These are phyloP conservation scores for Miscanthus lutarioriparius DNA, from an alignment of 176 grass and related monocot species.

Conservation along the genomic window DNA sequence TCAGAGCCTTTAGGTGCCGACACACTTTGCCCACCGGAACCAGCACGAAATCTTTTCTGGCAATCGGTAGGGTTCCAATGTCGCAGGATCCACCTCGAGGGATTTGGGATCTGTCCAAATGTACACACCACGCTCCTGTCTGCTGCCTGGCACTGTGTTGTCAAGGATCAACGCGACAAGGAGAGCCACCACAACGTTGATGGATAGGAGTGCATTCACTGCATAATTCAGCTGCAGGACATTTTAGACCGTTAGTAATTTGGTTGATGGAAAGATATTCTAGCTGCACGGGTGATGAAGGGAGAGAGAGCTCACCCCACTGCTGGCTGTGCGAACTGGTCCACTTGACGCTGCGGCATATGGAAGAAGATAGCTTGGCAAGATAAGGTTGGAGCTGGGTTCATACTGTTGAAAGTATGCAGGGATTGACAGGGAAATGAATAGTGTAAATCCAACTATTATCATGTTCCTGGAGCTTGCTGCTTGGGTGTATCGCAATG, in stretches of 20 bases:
- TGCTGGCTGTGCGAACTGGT: conserved; percentile 65
- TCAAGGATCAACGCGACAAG: conserved; percentile 86
- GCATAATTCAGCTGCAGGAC: conserved; percentile 75
- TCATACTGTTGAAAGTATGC: conserved; percentile 93
- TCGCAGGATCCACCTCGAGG: conserved; percentile 63
- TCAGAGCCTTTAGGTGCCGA: conserved; percentile 45
- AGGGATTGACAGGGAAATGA: conserved; percentile 85
- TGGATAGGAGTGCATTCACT: conserved; percentile 81
- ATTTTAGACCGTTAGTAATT: background rate
- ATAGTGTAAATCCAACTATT: conserved; percentile 97
- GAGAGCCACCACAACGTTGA: conserved; percentile 88
- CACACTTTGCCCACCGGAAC: conserved; percentile 79
- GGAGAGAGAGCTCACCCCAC: conserved; percentile 46
- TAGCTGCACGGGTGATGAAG: background rate
- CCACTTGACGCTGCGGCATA: conserved; percentile 82
- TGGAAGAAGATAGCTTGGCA: conserved; percentile 89
- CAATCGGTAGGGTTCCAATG: conserved; percentile 74
- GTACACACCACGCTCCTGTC: conserved; percentile 90
- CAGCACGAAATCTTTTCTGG: conserved; percentile 76
- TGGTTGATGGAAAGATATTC: background rate
- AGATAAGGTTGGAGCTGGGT: conserved; percentile 72
- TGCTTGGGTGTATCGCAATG: conserved; percentile 87
- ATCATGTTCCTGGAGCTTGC: conserved; percentile 98
- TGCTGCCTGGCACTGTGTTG: conserved; percentile 87
- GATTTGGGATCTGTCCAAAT: conserved; percentile 86